Conservation (phyloP, 176 grass and related monocot species). For the Ananas comosus region DNA sequence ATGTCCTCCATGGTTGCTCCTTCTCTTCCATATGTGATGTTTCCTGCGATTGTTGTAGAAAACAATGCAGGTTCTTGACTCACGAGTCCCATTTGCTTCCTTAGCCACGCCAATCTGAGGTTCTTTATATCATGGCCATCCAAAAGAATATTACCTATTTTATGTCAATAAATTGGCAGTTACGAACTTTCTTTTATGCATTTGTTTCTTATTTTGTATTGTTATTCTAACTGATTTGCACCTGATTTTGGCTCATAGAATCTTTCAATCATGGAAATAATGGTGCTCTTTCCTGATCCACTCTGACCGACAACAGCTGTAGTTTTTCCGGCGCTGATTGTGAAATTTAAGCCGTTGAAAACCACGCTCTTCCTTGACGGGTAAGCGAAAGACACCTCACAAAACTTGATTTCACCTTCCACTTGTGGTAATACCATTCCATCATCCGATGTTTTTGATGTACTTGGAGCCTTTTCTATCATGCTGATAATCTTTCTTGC, state of each 20-base stretch:
- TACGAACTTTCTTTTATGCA: too few relatives aligned
- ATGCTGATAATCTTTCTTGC: too few relatives aligned
- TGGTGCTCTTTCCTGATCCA: constrained; percentile 43
- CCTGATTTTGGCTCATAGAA: constrained; percentile 45
- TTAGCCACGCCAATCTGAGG: constrained; percentile 74
- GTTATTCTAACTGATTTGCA: neutral
- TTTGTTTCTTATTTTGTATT: too few relatives aligned
- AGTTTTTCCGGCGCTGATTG: constrained; percentile 35
- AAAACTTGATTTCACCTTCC: constrained; percentile 32
- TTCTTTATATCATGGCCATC: constrained; percentile 98
- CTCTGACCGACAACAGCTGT: constrained; percentile 43
- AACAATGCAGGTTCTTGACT: constrained; percentile 99
- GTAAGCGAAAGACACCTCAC: constrained; percentile 39
- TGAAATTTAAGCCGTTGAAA: constrained; percentile 36
- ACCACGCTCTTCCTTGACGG: constrained; percentile 39
- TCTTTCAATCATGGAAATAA: constrained; percentile 34
- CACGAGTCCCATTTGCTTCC: constrained; percentile 95
- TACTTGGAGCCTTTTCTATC: too few relatives aligned
- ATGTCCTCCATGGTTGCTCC: constrained; percentile 87
- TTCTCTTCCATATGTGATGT: constrained; percentile 89
- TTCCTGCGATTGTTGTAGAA: constrained; percentile 87
- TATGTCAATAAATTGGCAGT: too few relatives aligned
- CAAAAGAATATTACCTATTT: constrained; percentile 71
- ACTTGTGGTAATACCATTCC: constrained; percentile 30
- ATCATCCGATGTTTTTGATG: constrained; percentile 1